Base-by-base conservation (phyloP, 164 flowering plant species). In the Kalanchoe fedtschenkoi region DNA sequence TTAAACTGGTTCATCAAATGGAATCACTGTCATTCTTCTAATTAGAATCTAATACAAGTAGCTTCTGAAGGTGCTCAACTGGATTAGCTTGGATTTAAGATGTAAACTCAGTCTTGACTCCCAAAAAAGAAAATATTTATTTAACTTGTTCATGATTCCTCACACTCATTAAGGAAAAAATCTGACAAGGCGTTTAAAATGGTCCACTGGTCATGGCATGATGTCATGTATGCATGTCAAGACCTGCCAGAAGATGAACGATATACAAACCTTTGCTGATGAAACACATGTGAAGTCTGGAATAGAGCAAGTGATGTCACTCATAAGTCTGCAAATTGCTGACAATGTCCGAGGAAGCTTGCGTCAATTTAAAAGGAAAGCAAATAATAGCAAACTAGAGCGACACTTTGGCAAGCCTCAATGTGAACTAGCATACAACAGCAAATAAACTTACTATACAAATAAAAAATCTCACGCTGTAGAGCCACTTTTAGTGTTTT, bases 231-330 rank as follows among this genome's bases (percentile, higher is more conserved):
- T 53, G 32, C 3, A 17, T 54, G 16, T 13, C 28, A 13, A 19
- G 6, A 53, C 32, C 29, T 56, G 5, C 19, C 8, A 3, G 16
- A 56, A 30, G 10, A 56, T 15, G 58, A 56, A 3, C 5, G 19
- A 56, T 24, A 58, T n/a, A 33, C 38, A 38, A 62, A 89, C 98
- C 98, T 92, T 92, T 55, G 96, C 79, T 35, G 96, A 67, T 37
- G 98, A 80, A 70, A 86, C 75, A 70, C 96, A 88, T 22, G 98
- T 89, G 67, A 92, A 92, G 60, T 92, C 98, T 0, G 98, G 98
- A 75, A 89, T 81, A 24, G 98, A 83, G 70, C 97, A 88, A 29
- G 83, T 74, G 34, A 88, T 74, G 55, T 62, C 72, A 75, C 81
- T 86, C 90, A 92, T 89, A 37, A 74, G 83, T 72, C 75, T 86